Evolutionary conservation across 257 asterid species (phyloP).

Genomic region (Datura wrightii): DNA sequence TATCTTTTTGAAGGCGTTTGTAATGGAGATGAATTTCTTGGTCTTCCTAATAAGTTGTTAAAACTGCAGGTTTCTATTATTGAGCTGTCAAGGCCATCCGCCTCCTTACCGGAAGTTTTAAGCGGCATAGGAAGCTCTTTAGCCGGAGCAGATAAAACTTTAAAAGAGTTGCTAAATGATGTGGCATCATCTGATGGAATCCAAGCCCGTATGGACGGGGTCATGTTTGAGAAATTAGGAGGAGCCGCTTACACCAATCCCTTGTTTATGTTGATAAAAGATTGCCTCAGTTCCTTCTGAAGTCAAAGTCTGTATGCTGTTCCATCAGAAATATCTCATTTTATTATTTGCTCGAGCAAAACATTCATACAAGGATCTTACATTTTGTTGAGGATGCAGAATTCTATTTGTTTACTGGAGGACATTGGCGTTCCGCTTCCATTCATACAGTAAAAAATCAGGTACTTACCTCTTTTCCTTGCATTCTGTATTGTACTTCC

Average conservation of each 20-base stretch:
- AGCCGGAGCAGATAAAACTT: constrained; percentile 59
- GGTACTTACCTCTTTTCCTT: constrained; percentile 10
- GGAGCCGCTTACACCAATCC: constrained; percentile 55
- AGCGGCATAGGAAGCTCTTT: constrained; percentile 63
- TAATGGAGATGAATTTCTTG: neutral
- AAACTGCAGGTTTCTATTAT: constrained; percentile 72
- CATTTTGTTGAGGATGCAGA: constrained; percentile 19
- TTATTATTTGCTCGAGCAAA: neutral
- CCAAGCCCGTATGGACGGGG: constrained; percentile 90
- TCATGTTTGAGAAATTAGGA: constrained; percentile 63
- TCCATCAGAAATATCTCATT: constrained; percentile 14
- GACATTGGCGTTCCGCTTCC: constrained; percentile 10
- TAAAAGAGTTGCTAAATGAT: constrained; percentile 58
- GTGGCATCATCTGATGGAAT: constrained; percentile 62
- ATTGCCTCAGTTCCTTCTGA: constrained; percentile 58
- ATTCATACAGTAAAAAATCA: neutral
- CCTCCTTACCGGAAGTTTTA: constrained; percentile 68
- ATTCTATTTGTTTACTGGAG: neutral
- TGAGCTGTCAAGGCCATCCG: constrained; percentile 81
- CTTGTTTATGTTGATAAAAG: constrained; percentile 55
- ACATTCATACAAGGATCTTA: constrained; percentile 21
- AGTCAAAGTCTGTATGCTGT: neutral
- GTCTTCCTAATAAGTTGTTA: constrained; percentile 1
- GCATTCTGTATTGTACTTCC: neutral
- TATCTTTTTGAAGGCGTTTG: neutral